Base-by-base conservation (phyloP, 1,284 basidiomycete genomes). In the Ganoderma boninense region DNA sequence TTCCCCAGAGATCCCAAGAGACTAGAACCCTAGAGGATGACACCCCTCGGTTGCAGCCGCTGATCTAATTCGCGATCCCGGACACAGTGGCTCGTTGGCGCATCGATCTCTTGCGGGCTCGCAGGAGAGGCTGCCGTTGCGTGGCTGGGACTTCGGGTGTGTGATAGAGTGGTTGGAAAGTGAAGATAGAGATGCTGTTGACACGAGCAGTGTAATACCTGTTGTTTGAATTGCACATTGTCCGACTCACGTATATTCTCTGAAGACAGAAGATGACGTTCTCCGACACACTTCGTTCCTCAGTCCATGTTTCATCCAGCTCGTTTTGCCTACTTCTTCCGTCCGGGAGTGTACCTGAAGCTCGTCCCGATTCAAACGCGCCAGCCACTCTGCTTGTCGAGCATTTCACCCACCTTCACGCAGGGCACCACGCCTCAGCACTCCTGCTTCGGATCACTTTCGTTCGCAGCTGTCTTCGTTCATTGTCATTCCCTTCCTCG, bases 1-100 rank as follows among this genome's bases (percentile, higher is more conserved):
- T 99, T 99, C 92, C 98, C 98, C 35, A 91, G 96, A 79, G 96
- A 97, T 84, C 96, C 96, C 70, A 94, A 93, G 82, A 86, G 92
- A 69, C 82, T 94, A 71, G 92, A 93, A 75, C 92, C 92, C 64
- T 94, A 82, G 82, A 46, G 89, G 26, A 42, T 23, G 40, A 11
- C 57, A 40, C 20, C 57, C 26, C 32, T 64, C 62, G 52, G 40
- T 26, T 46, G 44, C 23, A 57, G 32, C 8, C 20, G 57, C 40
- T 35, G 10, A 20, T 20, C 57, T 40, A 4, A 18, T 13, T 40
- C 35, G 35, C 11, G 40, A 62, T 62, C 60, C 35, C 20, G 32
- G 23, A 43, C 43, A 16, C 38, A 2, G 52, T 56, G 66, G 60
- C 38, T 38, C 38, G 38, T 38, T 6, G 38, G 38, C 7, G 6